Evolutionary conservation across 805 yeast genomes (phyloP).

Genomic region (Metschnikowia anglica): DNA sequence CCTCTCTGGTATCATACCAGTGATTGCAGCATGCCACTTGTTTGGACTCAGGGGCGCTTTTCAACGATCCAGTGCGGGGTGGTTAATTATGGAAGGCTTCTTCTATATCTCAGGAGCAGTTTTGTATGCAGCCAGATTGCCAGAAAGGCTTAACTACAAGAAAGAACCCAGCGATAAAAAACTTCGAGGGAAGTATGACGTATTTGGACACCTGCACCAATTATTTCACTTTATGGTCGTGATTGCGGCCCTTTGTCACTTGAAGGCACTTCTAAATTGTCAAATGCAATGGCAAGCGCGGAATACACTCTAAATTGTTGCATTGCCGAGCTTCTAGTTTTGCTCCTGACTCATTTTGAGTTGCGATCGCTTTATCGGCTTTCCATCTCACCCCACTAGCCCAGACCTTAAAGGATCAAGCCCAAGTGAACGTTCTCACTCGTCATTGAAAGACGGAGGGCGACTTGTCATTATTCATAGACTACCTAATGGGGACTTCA

Average conservation of each 20-base stretch:
- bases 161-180: slow-evolving; percentile 22
- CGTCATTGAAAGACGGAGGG: no score
- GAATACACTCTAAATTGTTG: neutral
- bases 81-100: slow-evolving; percentile 68
- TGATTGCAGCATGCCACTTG: slow-evolving; percentile 48
- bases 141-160: slow-evolving; percentile 55
- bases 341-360: no score
- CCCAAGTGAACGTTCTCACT: no score
- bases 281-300: slow-evolving; percentile 29
- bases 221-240: slow-evolving; percentile 79
- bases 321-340: no score
- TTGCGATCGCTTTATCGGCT: no score
- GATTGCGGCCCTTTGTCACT: slow-evolving; percentile 72
- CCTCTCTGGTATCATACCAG: slow-evolving; percentile 70
- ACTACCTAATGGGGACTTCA: no score
- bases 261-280: slow-evolving; percentile 47
- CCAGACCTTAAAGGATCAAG: no score
- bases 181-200: slow-evolving; percentile 47
- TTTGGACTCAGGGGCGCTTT: slow-evolving; percentile 53
- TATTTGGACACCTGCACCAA: slow-evolving; percentile 82
- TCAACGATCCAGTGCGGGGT: slow-evolving; percentile 53
- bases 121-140: slow-evolving; percentile 74
- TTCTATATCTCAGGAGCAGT: slow-evolving; percentile 79
- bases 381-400: no score
- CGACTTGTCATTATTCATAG: no score